Conservation (phyloP, 345 rosid genomes). For the Citrus sp. region DNA sequence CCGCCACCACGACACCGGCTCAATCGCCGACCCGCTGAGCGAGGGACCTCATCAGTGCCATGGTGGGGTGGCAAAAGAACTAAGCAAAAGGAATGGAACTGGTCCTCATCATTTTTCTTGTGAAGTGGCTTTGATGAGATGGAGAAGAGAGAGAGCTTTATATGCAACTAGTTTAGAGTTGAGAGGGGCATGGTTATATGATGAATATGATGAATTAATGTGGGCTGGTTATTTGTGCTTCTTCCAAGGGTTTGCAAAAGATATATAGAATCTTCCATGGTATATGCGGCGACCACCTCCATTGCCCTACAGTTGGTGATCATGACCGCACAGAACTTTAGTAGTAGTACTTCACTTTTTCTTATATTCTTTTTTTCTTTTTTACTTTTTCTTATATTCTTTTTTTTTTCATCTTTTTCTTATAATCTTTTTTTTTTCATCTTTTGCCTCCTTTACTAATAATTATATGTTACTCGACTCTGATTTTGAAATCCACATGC, state of each 20-base stretch:
- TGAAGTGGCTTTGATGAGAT: not conserved
- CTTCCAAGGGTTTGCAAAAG: not conserved
- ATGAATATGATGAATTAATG: not conserved
- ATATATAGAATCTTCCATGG: slow-evolving; percentile 43
- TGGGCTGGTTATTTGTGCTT: slow-evolving; percentile 5
- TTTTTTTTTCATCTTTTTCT: not conserved
- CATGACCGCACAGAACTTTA: slow-evolving; percentile 8
- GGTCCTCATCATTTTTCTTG: not conserved
- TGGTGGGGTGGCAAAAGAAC: slow-evolving; percentile 10
- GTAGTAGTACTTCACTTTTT: not conserved
- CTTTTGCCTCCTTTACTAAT: not conserved
- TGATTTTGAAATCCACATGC: not conserved
- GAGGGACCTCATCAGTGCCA: not conserved
- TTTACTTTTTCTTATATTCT: not conserved
- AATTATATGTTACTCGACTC: not conserved
- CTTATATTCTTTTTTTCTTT: not conserved
- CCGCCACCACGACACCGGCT: not conserved
- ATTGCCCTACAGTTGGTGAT: not conserved
- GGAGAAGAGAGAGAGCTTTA: not conserved
- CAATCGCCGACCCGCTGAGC: not conserved
- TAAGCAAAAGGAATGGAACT: not conserved
- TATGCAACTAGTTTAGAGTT: not conserved
- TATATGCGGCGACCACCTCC: slow-evolving; percentile 37
- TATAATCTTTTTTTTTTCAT: not conserved
- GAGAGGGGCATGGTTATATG: too few species aligned